Evolutionary conservation across 352 stramenopile genomes (phyloP).

Genomic region (Globisporangium orthogonon): DNA sequence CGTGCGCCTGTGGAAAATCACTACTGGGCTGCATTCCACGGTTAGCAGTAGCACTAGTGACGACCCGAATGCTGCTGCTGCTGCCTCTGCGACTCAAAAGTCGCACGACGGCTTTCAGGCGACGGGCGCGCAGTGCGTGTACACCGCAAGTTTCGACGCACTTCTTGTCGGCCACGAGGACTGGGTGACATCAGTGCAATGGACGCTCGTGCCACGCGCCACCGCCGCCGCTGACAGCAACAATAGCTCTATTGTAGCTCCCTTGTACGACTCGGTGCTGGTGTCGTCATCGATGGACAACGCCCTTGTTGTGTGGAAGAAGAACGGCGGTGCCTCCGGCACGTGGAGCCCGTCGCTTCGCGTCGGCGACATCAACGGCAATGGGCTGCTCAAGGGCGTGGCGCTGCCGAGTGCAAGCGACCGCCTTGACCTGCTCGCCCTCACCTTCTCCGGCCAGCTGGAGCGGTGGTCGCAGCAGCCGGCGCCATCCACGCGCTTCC

Average conservation of each 20-base stretch:
- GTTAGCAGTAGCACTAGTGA: neutral
- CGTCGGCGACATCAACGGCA: slow-evolving; percentile 51
- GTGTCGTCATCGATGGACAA: slow-evolving; percentile 80
- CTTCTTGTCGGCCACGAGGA: slow-evolving; percentile 71
- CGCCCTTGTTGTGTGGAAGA: slow-evolving; percentile 58
- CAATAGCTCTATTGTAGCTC: neutral
- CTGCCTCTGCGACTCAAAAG: neutral
- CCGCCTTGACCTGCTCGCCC: slow-evolving; percentile 45
- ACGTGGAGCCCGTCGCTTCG: slow-evolving; percentile 45
- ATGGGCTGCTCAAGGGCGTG: slow-evolving; percentile 39
- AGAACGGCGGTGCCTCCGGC: slow-evolving; percentile 7
- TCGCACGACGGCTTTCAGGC: slow-evolving; percentile 30
- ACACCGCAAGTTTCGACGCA: slow-evolving; percentile 58
- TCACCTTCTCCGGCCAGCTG: slow-evolving; percentile 58
- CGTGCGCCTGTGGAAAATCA: slow-evolving; percentile 65
- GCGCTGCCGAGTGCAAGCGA: slow-evolving; percentile 21
- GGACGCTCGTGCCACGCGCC: slow-evolving; percentile 20
- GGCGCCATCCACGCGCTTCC: slow-evolving; percentile 38
- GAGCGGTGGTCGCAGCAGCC: slow-evolving; percentile 61
- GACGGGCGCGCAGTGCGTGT: slow-evolving; percentile 13
- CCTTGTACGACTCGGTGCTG: slow-evolving; percentile 14
- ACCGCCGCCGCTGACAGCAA: neutral
- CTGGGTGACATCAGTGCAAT: slow-evolving; percentile 72
- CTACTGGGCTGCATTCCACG: neutral
- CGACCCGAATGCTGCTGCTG: neutral